phyloP scores from a whole-genome alignment of 1,284 basidiomycete species.

The Tylopilus sp. region DNA sequence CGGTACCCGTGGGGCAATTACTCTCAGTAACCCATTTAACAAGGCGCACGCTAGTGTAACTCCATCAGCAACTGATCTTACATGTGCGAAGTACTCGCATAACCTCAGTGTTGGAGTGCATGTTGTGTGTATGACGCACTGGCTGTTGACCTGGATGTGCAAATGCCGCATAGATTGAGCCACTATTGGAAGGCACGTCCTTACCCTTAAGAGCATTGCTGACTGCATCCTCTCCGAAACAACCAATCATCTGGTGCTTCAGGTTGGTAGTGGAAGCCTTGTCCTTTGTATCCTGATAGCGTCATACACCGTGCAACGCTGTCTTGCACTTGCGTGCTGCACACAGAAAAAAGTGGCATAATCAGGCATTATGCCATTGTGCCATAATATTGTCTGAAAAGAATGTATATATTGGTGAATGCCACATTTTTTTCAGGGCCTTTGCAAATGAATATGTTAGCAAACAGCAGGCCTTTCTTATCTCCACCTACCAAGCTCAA shows the following conservation, averaged over 20 bases:
- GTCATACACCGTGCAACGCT: not conserved
- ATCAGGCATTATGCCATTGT: not conserved
- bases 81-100: no score
- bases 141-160: no score
- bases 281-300: not conserved
- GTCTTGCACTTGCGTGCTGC: not conserved
- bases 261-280: not conserved
- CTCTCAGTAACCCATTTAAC: no score
- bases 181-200: not conserved
- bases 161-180: constrained; percentile 3
- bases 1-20: no score
- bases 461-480: no score
- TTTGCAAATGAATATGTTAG: not conserved
- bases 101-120: no score
- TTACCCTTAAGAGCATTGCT: not conserved
- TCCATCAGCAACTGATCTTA: no score
- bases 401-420: not conserved
- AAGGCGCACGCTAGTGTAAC: no score
- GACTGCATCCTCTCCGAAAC: not conserved
- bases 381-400: not conserved
- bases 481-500: no score
- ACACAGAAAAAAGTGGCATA: not conserved
- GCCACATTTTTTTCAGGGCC: not conserved
- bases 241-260: not conserved
- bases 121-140: no score